Evolutionary conservation across 2,329 filamentous ascomycete species (phyloP).

Genomic region (Venturia nashicola): DNA sequence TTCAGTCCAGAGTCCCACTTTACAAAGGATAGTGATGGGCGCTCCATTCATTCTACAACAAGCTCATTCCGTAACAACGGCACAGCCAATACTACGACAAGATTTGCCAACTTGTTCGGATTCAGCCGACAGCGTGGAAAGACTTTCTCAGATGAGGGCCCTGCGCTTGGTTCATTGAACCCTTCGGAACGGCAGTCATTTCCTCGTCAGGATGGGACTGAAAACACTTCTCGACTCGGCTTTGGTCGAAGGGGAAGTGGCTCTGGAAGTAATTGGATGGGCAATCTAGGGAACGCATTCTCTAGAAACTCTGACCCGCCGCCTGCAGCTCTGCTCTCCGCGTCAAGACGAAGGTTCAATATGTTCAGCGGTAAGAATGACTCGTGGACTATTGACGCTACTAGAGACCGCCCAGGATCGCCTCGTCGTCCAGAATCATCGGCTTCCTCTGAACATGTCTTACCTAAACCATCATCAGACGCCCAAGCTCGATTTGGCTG

Average conservation of each 20-base stretch:
- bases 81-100: slow-evolving; percentile 31
- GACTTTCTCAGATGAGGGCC: slow-evolving; percentile 46
- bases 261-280: slow-evolving; percentile 44
- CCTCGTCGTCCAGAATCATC: slow-evolving; percentile 41
- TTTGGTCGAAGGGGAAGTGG: slow-evolving; percentile 38
- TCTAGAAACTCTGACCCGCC: slow-evolving; percentile 12
- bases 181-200: slow-evolving; percentile 66
- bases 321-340: slow-evolving; percentile 15
- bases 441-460: background rate
- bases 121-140: slow-evolving; percentile 53
- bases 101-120: slow-evolving; percentile 48
- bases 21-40: slow-evolving; percentile 28
- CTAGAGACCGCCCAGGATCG: slow-evolving; percentile 28
- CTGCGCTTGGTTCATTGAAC: slow-evolving; percentile 56
- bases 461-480: slow-evolving; percentile 5
- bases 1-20: slow-evolving; percentile 4
- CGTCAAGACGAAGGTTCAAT: slow-evolving; percentile 32
- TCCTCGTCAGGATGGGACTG: slow-evolving; percentile 42
- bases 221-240: slow-evolving; percentile 27
- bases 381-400: slow-evolving; percentile 33
- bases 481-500: slow-evolving; percentile 4
- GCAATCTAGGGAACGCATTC: slow-evolving; percentile 26
- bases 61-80: slow-evolving; percentile 31
- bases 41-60: slow-evolving; percentile 34
- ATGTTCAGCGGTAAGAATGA: slow-evolving; percentile 41